Evolutionary conservation across 1,284 basidiomycete species (phyloP).

Genomic region (Papiliotrema flavescens): DNA sequence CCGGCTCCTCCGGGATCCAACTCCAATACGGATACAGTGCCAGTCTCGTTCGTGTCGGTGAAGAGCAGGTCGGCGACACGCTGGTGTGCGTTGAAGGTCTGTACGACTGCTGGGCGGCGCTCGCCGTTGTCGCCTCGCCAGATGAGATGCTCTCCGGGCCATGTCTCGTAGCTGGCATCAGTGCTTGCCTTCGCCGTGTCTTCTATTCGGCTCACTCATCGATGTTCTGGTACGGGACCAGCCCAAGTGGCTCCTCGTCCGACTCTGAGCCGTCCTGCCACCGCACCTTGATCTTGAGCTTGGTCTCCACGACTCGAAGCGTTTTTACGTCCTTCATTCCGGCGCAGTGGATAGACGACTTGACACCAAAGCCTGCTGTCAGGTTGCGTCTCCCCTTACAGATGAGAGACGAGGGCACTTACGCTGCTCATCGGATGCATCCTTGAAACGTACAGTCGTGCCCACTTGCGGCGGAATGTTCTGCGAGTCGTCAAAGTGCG

Average conservation of each 20-base stretch:
- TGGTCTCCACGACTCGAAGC: constrained; percentile 65
- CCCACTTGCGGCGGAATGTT: neutral
- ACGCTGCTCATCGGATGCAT: neutral
- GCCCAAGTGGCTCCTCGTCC: constrained; percentile 60
- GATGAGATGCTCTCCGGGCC: constrained; percentile 88
- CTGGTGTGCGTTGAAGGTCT: constrained; percentile 67
- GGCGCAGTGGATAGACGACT: constrained; percentile 17
- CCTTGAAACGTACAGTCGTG: neutral
- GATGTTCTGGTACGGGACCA: constrained; percentile 68
- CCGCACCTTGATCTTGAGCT: constrained; percentile 65
- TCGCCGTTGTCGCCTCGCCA: constrained; percentile 71
- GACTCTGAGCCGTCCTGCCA: constrained; percentile 79
- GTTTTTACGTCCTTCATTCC: constrained; percentile 55
- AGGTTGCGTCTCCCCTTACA: neutral
- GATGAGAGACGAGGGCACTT: neutral
- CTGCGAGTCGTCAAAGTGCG: constrained; percentile 51
- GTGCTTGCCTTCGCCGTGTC: constrained; percentile 11
- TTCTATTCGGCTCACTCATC: constrained; percentile 43
- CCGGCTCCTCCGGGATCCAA: constrained; percentile 62
- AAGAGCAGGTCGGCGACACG: constrained; percentile 58
- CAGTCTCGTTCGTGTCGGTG: constrained; percentile 46
- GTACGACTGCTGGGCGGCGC: constrained; percentile 67
- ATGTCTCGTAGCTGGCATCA: constrained; percentile 29
- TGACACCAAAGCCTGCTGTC: constrained; percentile 16
- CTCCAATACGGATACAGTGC: constrained; percentile 78